Conservation (phyloP, 768 basidiomycete species). For the Lactarius akahatsu region DNA sequence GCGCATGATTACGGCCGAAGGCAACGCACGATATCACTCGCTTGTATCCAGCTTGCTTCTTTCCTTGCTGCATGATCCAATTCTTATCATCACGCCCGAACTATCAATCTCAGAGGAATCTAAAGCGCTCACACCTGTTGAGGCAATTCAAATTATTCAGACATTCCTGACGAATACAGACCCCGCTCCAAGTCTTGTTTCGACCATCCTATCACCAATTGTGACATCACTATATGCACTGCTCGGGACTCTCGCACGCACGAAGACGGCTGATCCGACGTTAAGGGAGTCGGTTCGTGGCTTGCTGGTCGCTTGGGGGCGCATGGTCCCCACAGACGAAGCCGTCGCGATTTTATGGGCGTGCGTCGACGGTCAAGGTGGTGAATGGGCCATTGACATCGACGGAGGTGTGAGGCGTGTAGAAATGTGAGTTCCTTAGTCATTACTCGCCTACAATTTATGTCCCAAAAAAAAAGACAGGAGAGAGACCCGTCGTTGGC, state of each 20-base stretch:
- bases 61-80: constrained; percentile 53
- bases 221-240: constrained; percentile 66
- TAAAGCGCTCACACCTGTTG: constrained; percentile 34
- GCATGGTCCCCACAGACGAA: constrained; percentile 53
- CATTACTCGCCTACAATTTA: background rate
- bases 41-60: constrained; percentile 43
- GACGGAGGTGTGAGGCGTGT: constrained; percentile 50
- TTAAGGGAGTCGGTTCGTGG: constrained; percentile 58
- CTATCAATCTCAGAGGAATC: constrained; percentile 12
- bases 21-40: constrained; percentile 32
- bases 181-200: constrained; percentile 69
- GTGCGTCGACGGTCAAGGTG: constrained; percentile 51
- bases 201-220: constrained; percentile 65
- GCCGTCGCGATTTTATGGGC: constrained; percentile 58
- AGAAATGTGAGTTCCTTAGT: constrained; percentile 43
- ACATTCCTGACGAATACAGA: constrained; percentile 71
- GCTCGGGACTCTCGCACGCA: constrained; percentile 49
- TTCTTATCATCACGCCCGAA: constrained; percentile 36
- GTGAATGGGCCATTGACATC: constrained; percentile 56
- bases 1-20: constrained; percentile 52
- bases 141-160: constrained; percentile 51
- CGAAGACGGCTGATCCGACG: constrained; percentile 62
- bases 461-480: constrained; percentile 26
- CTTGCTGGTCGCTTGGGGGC: constrained; percentile 73
- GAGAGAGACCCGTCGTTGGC: constrained; percentile 35